A percentile compares a stretch with the other conserved stretches of the same genome.
phyloP scores from a whole-genome alignment of 345 rosid species.

The Melaleuca alternifolia region DNA sequence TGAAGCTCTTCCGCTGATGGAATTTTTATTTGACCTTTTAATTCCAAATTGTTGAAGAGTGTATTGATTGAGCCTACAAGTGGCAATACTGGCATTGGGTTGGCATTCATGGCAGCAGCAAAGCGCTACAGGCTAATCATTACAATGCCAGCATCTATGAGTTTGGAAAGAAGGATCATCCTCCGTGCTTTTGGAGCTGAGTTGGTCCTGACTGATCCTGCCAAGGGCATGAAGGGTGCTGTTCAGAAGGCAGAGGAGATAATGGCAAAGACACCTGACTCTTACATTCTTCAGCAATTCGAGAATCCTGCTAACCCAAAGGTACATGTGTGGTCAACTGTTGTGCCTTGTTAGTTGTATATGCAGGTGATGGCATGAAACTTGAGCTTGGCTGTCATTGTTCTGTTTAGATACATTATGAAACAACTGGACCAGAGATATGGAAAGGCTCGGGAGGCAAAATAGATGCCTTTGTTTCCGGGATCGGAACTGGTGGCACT shows the following conservation, averaged over 20 bases:
- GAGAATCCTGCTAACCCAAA: slow-evolving; percentile 90
- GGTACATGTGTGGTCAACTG: slow-evolving; percentile 18
- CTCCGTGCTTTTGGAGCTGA: slow-evolving; percentile 92
- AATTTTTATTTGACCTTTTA: background rate
- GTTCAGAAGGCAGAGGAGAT: slow-evolving; percentile 89
- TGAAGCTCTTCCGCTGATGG: background rate
- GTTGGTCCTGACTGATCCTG: slow-evolving; percentile 76
- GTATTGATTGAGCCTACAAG: slow-evolving; percentile 91
- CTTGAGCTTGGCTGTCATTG: background rate
- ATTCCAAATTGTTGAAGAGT: slow-evolving; percentile 36
- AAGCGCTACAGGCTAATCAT: slow-evolving; percentile 74
- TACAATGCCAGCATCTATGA: slow-evolving; percentile 94
- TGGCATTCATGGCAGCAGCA: slow-evolving; percentile 89
- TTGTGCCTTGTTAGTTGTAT: background rate
- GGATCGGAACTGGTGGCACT: slow-evolving; percentile 96
- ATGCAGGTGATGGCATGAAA: background rate
- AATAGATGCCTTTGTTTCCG: slow-evolving; percentile 79
- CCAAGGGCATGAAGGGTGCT: slow-evolving; percentile 93
- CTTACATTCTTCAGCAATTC: slow-evolving; percentile 89
- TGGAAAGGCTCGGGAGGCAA: slow-evolving; percentile 83
- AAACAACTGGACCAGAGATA: slow-evolving; percentile 92
- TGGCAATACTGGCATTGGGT: slow-evolving; percentile 91
- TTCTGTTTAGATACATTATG: slow-evolving; percentile 59
- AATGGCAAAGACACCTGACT: slow-evolving; percentile 54
- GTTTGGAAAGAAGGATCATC: slow-evolving; percentile 82